Evolutionary conservation across 768 basidiomycete genomes (phyloP).

Genomic region (Termitomyces titanicus): DNA sequence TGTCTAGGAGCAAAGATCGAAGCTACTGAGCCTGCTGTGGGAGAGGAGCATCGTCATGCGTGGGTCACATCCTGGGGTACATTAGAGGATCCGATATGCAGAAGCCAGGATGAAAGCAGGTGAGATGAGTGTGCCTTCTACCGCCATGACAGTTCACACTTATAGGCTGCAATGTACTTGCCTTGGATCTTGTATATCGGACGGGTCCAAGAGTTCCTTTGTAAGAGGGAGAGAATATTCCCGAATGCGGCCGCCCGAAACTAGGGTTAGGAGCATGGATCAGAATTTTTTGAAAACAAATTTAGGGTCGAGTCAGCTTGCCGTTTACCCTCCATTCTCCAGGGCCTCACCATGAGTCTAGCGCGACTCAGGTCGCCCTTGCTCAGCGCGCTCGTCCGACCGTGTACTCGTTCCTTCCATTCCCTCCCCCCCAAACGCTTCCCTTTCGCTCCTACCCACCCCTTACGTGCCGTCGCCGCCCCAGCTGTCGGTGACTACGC

Average conservation of each 20-base stretch:
- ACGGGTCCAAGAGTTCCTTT: not conserved
- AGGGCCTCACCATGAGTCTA: constrained; percentile 33
- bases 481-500: constrained; percentile 71
- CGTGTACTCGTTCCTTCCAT: constrained; percentile 48
- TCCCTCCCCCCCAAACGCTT: constrained; percentile 31
- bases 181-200: constrained; percentile 2
- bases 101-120: not conserved
- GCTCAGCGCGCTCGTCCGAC: constrained; percentile 29
- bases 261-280: constrained; percentile 12
- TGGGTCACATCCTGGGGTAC: not conserved
- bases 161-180: not conserved
- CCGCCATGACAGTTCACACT: not conserved
- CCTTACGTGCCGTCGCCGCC: constrained; percentile 64
- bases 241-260: constrained; percentile 9
- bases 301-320: constrained; percentile 16
- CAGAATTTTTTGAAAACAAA: constrained; percentile 5
- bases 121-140: not conserved
- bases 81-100: not conserved
- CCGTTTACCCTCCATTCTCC: constrained; percentile 9
- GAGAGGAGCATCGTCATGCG: not conserved
- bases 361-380: constrained; percentile 39
- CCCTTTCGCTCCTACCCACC: constrained; percentile 44
- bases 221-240: not conserved
- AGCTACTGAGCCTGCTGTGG: not conserved
- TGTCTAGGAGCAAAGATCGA: not conserved